Base-by-base conservation (phyloP, 2,329 filamentous ascomycete genomes). In the Nemania serpens region DNA sequence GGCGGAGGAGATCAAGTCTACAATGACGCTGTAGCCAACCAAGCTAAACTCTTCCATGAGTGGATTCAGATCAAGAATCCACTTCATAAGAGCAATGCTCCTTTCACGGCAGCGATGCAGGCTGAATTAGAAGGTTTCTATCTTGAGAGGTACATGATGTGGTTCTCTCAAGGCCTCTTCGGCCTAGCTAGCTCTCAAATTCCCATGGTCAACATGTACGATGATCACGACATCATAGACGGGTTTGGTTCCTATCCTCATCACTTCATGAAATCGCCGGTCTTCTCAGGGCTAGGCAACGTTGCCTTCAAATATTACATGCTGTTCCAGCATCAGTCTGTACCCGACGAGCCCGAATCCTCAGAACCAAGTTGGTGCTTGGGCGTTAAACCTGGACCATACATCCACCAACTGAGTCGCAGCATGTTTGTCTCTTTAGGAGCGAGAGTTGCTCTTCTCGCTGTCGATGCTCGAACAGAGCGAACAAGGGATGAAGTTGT, bases 261-360 rank as follows among this genome's bases (percentile, higher is more conserved):
- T 67, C 87, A 91, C 67, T 95, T 97, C 71, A 98, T 97, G 92
- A 86, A 85, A 66, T 91, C 91, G 2, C 90, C 91, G 0, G 91
- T 98, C 0, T 96, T 99, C 73, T 89, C 88, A 2, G 95, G 96
- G 0, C 77, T 99, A 9, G 96, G 95, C 2, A 90, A 90, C 39
- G 87, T 98, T 51, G 94, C 94, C 0, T 98, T 95, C 84, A 99
- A 99, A 75, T 99, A 98, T 77, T 99, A 99, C 71, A 89, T 99
- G 88, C 84, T 99, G 9, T 99, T 99, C 79, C 95, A 99, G 75
- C 95, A 99, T 69, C 96, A 99, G 75, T 96, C 90, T 67, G 81
- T 96, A 3, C 79, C 86, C 0, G 85, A 88, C 47, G 95, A 99
- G 77, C 92, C 88, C 0, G 88, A 96, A 67, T 81, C 84, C 37